Evolutionary conservation across 192 early-diverging fungal genomes (phyloP), one percentile per base, ranked within the genome.

Genomic region (Thoreauomyces humboldtii): DNA sequence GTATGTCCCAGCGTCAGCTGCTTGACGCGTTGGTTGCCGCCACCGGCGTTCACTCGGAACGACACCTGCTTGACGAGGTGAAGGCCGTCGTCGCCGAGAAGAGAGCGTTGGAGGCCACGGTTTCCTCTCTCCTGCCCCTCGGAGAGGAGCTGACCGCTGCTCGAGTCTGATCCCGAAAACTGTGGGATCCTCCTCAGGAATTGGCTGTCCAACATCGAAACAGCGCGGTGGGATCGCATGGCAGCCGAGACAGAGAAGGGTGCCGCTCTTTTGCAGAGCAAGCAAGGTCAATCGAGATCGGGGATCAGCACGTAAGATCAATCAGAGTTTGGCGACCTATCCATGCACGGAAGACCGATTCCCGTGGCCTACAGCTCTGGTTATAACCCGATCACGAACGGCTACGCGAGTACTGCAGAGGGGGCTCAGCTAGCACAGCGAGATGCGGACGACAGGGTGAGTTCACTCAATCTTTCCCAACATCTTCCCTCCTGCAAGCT

Each of bases 351-450:
- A n/a, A n/a, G n/a, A n/a, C n/a, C n/a, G n/a, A n/a, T n/a, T n/a
- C n/a, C n/a, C n/a, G n/a, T n/a, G n/a, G n/a, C n/a, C n/a, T n/a
- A n/a, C n/a, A 36, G 42, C n/a, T 78, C 72, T 35, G 63, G 67
- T 19, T 80, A 77, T 46, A 72, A 80, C 56, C 78, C 78, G 12
- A 75, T 80, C 15, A 80, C 71, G 27, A 54, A 69, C 17, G 50
- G 46, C n/a, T 80, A 80, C 53, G 55, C 68, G 4, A 9, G 38
- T 9, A 63, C 54, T 14, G 44, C 59, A 6, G 69, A 44, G 21
- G 78, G 78, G 4, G 36, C 45, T 15, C 63, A 64, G 45, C 53
- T 80, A 1, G 57, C 58, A 1, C 38, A 61, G 46, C 29, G 72
- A 15, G 78, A 77, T 59, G 60, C 59, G 14, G 61, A 69, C 22